phyloP scores from a whole-genome alignment of 306 rosid genomes.

The Sicyos baderoa region DNA sequence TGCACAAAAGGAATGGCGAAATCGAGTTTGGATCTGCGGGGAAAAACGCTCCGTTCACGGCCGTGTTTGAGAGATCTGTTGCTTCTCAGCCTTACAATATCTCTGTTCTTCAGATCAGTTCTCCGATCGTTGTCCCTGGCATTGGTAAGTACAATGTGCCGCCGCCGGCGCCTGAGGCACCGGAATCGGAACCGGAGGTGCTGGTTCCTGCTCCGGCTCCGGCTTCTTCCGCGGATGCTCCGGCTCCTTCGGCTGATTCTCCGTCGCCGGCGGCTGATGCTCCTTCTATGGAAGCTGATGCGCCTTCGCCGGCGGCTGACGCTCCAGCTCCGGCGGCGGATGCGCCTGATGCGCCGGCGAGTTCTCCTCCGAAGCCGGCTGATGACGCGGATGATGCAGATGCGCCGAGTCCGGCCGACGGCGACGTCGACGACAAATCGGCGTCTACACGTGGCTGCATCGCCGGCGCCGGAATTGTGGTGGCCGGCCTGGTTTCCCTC shows the following conservation, averaged over 20 bases:
- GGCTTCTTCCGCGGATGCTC: neutral
- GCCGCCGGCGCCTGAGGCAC: constrained; percentile 3
- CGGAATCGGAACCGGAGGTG: neutral
- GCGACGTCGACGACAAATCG: neutral
- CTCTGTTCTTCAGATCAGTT: constrained; percentile 47
- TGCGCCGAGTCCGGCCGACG: neutral
- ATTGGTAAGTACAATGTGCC: constrained; percentile 26
- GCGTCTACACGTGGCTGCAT: neutral
- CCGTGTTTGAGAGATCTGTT: constrained; percentile 30
- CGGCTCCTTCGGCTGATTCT: neutral
- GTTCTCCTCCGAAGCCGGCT: neutral
- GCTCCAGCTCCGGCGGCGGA: neutral
- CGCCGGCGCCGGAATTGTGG: constrained; percentile 2
- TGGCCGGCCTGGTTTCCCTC: neutral
- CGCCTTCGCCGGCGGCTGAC: neutral
- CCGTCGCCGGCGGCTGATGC: constrained; percentile 21
- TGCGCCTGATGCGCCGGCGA: constrained; percentile 12
- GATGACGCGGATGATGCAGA: constrained; percentile 7
- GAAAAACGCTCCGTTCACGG: neutral
- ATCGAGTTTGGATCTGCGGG: constrained; percentile 37
- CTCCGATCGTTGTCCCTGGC: constrained; percentile 31
- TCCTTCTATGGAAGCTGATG: neutral
- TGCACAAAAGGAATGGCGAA: constrained; percentile 27
- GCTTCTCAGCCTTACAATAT: constrained; percentile 34
- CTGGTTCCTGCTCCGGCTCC: constrained; percentile 25